Conservation (phyloP, 768 basidiomycete genomes). For the Lentinus brumalis region DNA sequence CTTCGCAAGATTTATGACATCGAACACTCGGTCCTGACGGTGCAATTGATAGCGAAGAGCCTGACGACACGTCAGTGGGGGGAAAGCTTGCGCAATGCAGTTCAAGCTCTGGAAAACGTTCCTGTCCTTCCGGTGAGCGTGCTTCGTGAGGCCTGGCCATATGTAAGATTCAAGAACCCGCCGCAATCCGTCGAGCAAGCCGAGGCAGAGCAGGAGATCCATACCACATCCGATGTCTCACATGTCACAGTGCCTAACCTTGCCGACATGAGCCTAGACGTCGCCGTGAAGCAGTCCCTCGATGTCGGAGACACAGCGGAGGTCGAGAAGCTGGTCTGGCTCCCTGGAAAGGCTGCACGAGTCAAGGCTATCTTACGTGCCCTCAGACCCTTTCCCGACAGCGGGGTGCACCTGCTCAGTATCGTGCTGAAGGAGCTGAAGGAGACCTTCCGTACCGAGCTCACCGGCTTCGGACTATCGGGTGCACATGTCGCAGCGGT, state of each 20-base stretch:
- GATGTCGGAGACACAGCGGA: slow-evolving; percentile 24
- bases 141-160: slow-evolving; percentile 8
- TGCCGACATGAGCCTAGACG: slow-evolving; percentile 29
- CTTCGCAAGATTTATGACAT: too few species aligned
- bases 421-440: slow-evolving; percentile 16
- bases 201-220: background rate
- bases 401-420: slow-evolving; percentile 28
- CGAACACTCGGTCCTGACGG: background rate
- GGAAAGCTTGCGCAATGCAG: too few species aligned
- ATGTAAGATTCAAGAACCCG: too few species aligned
- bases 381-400: slow-evolving; percentile 30
- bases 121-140: background rate
- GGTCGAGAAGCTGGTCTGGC: slow-evolving; percentile 33
- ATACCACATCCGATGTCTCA: too few species aligned
- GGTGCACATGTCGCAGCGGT: slow-evolving; percentile 26
- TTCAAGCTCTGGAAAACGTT: background rate
- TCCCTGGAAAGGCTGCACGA: slow-evolving; percentile 30
- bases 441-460: slow-evolving; percentile 22
- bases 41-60: background rate
- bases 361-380: slow-evolving; percentile 25
- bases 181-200: too few species aligned
- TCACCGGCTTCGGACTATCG: slow-evolving; percentile 29
- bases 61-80: too few species aligned
- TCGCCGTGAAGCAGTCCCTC: slow-evolving; percentile 31
- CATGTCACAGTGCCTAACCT: slow-evolving; percentile 3